Base-by-base conservation (phyloP, 2,329 filamentous ascomycete species). In the Monilinia fructicola region DNA sequence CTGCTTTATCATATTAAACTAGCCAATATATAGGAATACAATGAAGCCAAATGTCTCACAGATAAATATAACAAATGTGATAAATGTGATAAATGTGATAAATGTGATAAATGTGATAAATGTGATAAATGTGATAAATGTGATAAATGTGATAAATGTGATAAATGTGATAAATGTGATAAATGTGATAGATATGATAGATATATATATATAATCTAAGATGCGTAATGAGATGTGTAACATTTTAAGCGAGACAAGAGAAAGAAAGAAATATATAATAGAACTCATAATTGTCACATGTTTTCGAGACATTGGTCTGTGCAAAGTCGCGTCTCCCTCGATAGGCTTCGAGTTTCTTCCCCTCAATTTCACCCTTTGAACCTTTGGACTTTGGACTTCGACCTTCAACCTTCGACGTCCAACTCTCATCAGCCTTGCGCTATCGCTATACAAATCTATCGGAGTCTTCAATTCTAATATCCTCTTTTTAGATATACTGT, bases 321-420 rank as follows among this genome's bases (percentile, higher is more conserved):
- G 59, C 31, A 28, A 50, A 61, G 44, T 48, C 59, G 59, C 59
- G 59, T 62, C 59, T 54, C 16, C 59, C 59, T 59, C 55, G 46
- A 16, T 52, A n/a, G 9, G 31, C 31, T 35, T 44, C 42, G 38
- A 52, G 11, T 23, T 3, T 38, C 58, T 23, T 10, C 58, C 46
- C 58, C 44, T 59, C 55, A 46, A 23, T 46, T n/a, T 31, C 42
- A 35, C 31, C 31, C 31, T 35, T 35, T 4, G 31, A 5, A 5
- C 16, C 55, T 58, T 42, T 11, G 4, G 9, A 7, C 28, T n/a
- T 31, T 28, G 23, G 9, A 38, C 38, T 40, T 40, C 38, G 10
- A 5, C 16, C 55, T 58, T 42, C 11, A 35, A 35, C 54, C 38
- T 40, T 40, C 38, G 11, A 4, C 14, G 38, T 44, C 42, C 11